phyloP scores from a whole-genome alignment of 2,329 filamentous ascomycete genomes.

The Monosporascus sp. region DNA sequence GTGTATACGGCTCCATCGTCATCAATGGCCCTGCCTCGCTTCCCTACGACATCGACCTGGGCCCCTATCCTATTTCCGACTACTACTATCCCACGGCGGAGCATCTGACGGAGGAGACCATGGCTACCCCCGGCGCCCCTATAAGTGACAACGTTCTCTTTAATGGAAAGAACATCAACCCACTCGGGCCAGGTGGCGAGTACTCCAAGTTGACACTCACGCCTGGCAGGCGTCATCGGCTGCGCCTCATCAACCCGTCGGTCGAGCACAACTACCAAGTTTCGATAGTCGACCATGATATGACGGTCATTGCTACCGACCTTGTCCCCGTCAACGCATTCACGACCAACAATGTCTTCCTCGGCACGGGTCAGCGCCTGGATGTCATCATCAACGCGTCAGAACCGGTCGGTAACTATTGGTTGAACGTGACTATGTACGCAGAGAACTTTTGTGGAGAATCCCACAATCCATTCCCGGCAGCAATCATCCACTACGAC shows the following conservation, averaged over 20 bases:
- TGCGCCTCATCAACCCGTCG: slow-evolving; percentile 45
- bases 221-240: slow-evolving; percentile 38
- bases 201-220: slow-evolving; percentile 28
- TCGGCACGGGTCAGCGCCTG: slow-evolving; percentile 42
- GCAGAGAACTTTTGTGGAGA: slow-evolving; percentile 9
- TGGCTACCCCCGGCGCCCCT: slow-evolving; percentile 15
- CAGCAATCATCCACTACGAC: slow-evolving; percentile 16
- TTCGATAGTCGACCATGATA: slow-evolving; percentile 44
- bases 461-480: slow-evolving; percentile 11
- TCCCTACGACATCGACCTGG: slow-evolving; percentile 47
- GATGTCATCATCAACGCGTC: slow-evolving; percentile 42
- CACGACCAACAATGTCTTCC: slow-evolving; percentile 38
- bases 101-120: slow-evolving; percentile 9
- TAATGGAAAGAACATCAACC: slow-evolving; percentile 35
- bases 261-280: slow-evolving; percentile 44
- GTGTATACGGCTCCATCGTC: slow-evolving; percentile 40
- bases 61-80: slow-evolving; percentile 44
- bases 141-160: slow-evolving; percentile 33
- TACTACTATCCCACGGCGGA: slow-evolving; percentile 41
- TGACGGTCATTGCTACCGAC: slow-evolving; percentile 49
- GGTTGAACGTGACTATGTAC: slow-evolving; percentile 23
- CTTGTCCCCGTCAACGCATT: slow-evolving; percentile 48
- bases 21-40: slow-evolving; percentile 35
- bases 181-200: slow-evolving; percentile 20
- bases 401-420: slow-evolving; percentile 21